Base-by-base conservation (phyloP, 805 yeast species). In the Lachancea dasiensis region DNA sequence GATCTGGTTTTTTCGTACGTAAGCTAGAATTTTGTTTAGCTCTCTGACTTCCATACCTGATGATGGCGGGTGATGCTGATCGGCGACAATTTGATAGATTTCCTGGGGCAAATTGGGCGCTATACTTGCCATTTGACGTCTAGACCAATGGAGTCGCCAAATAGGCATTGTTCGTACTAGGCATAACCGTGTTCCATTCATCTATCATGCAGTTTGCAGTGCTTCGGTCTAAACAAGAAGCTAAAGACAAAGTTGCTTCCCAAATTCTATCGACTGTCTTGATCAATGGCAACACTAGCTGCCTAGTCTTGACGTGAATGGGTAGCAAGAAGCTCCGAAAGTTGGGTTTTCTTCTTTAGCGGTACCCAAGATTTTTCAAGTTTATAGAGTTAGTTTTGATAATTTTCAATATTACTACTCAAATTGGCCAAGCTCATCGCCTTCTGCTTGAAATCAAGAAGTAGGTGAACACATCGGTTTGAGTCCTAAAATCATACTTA, bases 61-160 rank as follows among this genome's bases (percentile, higher is more conserved):
- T 9, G 37, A 31, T 19, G 33, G 6, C 13, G 5, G 5, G 3
- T 17, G n/a, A n/a, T 30, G 28, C 9, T 14, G 23, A 8, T 25
- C 25, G 10, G 23, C 27, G 14, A 34, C 21, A 16, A 34, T 34
- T 13, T 14, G 16, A 16, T 27, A 17, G n/a, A 34, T n/a, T 20
- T 34, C 22, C n/a, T 20, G 18, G 18, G 37, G 37, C 5, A 34
- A n/a, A 6, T 13, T 16, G 26, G 26, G 15, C n/a, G 37, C 30
- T 19, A 20, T 19, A 13, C 19, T 27, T 18, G 31, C 22, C 6
- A 27, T 5, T n/a, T 34, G 9, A 14, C 37, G 28, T 21, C 37
- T 26, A n/a, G 19, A 11, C 17, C 27, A 27, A 6, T 13, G 11
- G 13, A 31, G 18, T 16, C 25, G 31, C 24, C 30, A 27, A 11